Base-by-base conservation (phyloP, 805 yeast genomes). In the Isabelozyma heimii region DNA sequence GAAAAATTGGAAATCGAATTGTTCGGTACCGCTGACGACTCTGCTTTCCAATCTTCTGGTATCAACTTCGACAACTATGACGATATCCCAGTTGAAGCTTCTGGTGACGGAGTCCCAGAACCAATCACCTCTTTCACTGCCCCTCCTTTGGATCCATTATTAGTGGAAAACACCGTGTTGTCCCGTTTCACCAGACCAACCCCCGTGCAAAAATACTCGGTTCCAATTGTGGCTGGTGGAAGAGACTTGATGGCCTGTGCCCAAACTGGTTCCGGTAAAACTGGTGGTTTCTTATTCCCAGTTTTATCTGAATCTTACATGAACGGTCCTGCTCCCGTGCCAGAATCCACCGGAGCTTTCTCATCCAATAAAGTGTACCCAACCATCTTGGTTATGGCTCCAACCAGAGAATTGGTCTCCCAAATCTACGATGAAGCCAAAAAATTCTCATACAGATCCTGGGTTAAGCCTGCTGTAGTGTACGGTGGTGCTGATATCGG, bases 251-350 rank as follows among this genome's bases (percentile, higher is more conserved):
- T 89, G 97, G 97, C 97, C 37, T 90, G 97, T 82, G 97, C 97
- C 51, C 97, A 90, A 79, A 89, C 97, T 59, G 97, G 97, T 86
- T 91, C 98, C 51, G 99, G 99, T 83, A 94, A 94, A 79, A 94
- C 99, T 67, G 99, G 98, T 81, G 99, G 99, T 58, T 94, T 94
- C 82, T 79, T 94, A 68, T 94, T 94, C 88, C 99, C 99, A 55
- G 96, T 94, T 48, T 80, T 94, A 61, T 87, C 96, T 44, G 91
- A 91, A 76, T 88, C 95, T 52, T 94, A 86, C 76, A 76, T 82
- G 69, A 82, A 78, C 61, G 99, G 99, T 47, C 99, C 99, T 48
- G 79, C 89, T 50, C 77, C 81, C 50, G 65, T 70, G 40, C 73
- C 79, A 38, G 74, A 69, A 53, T 78, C 82, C 46, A 62, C 59